Conservation (phyloP, 768 basidiomycete species). For the Trametes villosa region DNA sequence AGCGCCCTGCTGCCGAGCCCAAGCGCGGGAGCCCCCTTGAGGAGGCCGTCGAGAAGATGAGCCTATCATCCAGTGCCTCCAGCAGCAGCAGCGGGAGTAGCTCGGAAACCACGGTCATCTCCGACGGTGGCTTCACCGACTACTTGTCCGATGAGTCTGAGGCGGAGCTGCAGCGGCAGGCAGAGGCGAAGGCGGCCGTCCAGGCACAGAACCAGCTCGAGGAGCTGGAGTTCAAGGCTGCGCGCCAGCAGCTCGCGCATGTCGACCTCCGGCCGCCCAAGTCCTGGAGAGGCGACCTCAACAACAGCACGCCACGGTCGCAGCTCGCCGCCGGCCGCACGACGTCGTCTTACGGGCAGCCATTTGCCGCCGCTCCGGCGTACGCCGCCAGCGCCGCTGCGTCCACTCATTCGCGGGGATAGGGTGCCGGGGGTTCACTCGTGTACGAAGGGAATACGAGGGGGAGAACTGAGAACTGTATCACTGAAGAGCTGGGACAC, state of each 20-base stretch:
- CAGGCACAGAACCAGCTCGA: conserved; percentile 81
- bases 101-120: conserved; percentile 79
- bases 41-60: conserved; percentile 43
- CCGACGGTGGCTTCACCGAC: conserved; percentile 88
- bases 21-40: conserved; percentile 32
- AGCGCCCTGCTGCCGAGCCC: conserved; percentile 22
- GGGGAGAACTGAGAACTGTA: conserved; percentile 6
- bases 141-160: conserved; percentile 94
- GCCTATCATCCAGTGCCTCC: conserved; percentile 38
- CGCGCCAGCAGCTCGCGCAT: conserved; percentile 74
- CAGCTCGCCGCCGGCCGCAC: conserved; percentile 13
- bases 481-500: conserved; percentile 12
- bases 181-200: conserved; percentile 76
- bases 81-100: conserved; percentile 62
- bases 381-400: conserved; percentile 16
- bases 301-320: conserved; percentile 27
- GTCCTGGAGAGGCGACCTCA: conserved; percentile 59
- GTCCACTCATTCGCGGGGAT: conserved; percentile 24
- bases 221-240: conserved; percentile 81
- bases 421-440: not conserved
- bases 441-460: not conserved
- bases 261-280: conserved; percentile 79
- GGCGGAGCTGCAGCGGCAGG: conserved; percentile 84
- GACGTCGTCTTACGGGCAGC: conserved; percentile 14
- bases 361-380: conserved; percentile 10